A percentile compares a stretch with the other conserved stretches of the same genome.
Conservation (phyloP, 441 rosid species). For the Populus hybrid region DNA sequence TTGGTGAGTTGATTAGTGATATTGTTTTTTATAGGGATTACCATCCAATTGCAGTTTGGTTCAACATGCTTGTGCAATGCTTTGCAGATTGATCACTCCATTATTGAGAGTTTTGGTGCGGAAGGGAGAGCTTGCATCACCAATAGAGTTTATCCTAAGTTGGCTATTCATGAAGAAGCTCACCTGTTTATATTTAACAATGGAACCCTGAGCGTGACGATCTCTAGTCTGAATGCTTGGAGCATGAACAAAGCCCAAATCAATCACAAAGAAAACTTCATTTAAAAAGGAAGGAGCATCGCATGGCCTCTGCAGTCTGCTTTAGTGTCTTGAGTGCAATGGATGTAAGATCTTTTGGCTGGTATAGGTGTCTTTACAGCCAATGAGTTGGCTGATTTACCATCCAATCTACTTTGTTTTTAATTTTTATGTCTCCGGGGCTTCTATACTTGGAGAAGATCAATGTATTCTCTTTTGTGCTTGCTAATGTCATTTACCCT, state of each 20-base stretch:
- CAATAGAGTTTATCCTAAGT: conserved; percentile 53
- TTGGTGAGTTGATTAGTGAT: conserved; percentile 39
- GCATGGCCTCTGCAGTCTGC: background rate
- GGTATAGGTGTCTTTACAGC: too few species aligned
- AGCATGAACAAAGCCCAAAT: conserved; percentile 37
- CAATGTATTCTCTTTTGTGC: too few species aligned
- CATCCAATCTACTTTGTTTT: too few species aligned
- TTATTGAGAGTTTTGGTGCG: conserved; percentile 36
- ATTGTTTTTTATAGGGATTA: background rate
- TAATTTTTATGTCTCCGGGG: too few species aligned
- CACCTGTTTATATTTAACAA: conserved; percentile 36
- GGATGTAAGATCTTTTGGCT: too few species aligned
- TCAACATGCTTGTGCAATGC: background rate
- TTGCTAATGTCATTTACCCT: too few species aligned
- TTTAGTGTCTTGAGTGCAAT: too few species aligned
- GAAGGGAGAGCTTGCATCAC: conserved; percentile 37
- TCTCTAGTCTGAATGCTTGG: conserved; percentile 35
- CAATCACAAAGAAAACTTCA: background rate
- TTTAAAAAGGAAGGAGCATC: background rate
- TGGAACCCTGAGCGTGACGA: conserved; percentile 24
- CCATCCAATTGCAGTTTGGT: background rate
- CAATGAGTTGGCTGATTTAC: too few species aligned
- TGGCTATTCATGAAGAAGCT: conserved; percentile 39
- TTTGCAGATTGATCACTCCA: conserved; percentile 43
- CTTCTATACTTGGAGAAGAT: too few species aligned